phyloP scores from a whole-genome alignment of 164 flowering plant genomes.

The Aristolochia fimbriata region DNA sequence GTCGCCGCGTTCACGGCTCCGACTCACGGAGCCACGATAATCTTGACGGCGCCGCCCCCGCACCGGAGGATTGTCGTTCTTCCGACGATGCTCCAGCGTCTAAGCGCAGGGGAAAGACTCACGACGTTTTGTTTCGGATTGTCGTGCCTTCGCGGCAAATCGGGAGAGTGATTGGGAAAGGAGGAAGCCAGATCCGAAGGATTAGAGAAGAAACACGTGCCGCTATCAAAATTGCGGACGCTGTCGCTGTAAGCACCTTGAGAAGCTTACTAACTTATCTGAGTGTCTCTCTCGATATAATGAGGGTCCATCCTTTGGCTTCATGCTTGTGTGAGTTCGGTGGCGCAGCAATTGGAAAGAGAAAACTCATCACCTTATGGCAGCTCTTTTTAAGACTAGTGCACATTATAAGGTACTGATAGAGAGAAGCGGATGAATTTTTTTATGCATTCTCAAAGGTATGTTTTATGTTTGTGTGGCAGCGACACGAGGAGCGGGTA shows the following conservation, averaged over 20 bases:
- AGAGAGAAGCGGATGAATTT: too few relatives aligned
- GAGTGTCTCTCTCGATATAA: not conserved
- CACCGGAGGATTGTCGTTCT: not conserved
- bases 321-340: not conserved
- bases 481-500: slow-evolving; percentile 80
- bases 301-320: not conserved
- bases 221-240: slow-evolving; percentile 75
- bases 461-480: slow-evolving; percentile 11
- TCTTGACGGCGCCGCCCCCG: not conserved
- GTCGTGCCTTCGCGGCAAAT: slow-evolving; percentile 75
- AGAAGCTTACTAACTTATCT: not conserved
- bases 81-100: slow-evolving; percentile 4
- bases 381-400: too few relatives aligned
- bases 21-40: slow-evolving; percentile 5
- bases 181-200: slow-evolving; percentile 59
- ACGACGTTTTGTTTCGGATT: slow-evolving; percentile 58
- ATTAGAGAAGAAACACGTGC: slow-evolving; percentile 74
- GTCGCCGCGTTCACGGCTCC: slow-evolving; percentile 28
- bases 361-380: too few relatives aligned
- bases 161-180: slow-evolving; percentile 77
- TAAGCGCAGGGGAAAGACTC: slow-evolving; percentile 35
- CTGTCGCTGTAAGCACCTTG: slow-evolving; percentile 42
- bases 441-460: not conserved
- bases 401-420: too few relatives aligned
- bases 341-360: too few relatives aligned